Base-by-base conservation (phyloP, 768 basidiomycete species). In the Tylopilus intermedius region DNA sequence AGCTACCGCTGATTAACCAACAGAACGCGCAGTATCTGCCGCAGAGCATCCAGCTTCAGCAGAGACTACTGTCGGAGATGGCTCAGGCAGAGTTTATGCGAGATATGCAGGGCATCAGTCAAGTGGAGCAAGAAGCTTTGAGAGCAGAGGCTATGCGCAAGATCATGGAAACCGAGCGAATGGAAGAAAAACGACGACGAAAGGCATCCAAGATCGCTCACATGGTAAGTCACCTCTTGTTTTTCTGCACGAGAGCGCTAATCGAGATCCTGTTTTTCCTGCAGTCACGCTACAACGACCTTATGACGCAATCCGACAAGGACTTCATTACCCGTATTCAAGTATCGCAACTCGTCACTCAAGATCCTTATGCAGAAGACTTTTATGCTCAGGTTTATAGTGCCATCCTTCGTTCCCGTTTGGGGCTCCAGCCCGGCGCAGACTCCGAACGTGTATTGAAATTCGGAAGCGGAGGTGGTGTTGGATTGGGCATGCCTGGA, bases 321-420 rank as follows among this genome's bases (percentile, higher is more conserved):
- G 96, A 98, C 66, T 99, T 98, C 67, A 98, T 99, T 72, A 98
- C 96, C 33, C 85, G 96, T 24, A 98, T 99, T 57, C 96, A 99
- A 69, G 91, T 99, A 32, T 97, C 95, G 2, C 96, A 98, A 65
- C 87, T 98, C 39, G 94, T 96, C 41, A 95, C 94, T 6, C 86
- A 90, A 63, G 96, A 99, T 71, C 96, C 96, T 0, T 98, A 95
- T 69, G 84, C 90, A 30, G 95, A 98, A 58, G 96, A 99, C 67
- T 99, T 97, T 68, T 99, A 99, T 64, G 96, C 94, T 10, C 94
- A 98, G 70, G 94, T 97, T 2, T 94, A 90, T 65, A 86, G 89
- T 37, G 89, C 90, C 1, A 81, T 95, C 53, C 63, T 90, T 47
- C 84, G 92, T 42, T 86, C 88, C 37, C 81, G 88, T 51, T 71